Evolutionary conservation across 179 eudicot genomes (phyloP).

Genomic region (Sideroxylon spinosum): DNA sequence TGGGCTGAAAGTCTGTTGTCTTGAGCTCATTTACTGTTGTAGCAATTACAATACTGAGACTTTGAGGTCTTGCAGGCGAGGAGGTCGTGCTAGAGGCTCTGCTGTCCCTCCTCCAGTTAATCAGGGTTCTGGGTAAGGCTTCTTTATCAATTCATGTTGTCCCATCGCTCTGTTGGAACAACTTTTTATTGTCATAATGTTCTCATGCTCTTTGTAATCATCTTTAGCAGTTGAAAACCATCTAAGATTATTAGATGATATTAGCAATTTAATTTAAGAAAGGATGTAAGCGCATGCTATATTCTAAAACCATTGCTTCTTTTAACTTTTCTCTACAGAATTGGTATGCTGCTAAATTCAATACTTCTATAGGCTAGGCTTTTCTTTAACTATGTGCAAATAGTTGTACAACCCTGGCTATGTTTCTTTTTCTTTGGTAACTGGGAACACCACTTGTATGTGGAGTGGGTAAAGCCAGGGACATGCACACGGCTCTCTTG

Average conservation of each 20-base stretch:
- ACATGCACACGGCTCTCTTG: no score
- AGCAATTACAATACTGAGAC: not conserved
- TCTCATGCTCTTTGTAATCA: not conserved
- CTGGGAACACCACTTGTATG: no score
- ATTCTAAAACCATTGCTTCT: not conserved
- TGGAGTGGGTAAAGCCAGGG: no score
- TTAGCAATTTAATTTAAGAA: not conserved
- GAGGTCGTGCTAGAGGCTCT: slow-evolving; percentile 44
- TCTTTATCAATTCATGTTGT: not conserved
- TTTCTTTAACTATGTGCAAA: no score
- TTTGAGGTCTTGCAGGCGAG: slow-evolving; percentile 39
- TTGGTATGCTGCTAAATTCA: not conserved
- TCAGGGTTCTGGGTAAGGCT: slow-evolving; percentile 37
- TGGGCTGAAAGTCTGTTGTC: not conserved
- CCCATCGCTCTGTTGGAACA: not conserved
- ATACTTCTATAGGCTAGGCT: no score
- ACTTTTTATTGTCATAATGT: not conserved
- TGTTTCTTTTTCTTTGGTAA: no score
- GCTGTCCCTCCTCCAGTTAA: slow-evolving; percentile 35
- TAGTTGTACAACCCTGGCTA: no score
- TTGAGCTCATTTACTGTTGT: not conserved
- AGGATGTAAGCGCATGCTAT: not conserved
- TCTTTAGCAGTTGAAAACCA: not conserved
- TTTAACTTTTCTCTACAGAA: not conserved
- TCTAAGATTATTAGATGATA: not conserved